These are phyloP conservation scores for Hymenochaete sp. DNA, from an alignment of 1,284 basidiomycete genomes.

Conservation along the genomic window DNA sequence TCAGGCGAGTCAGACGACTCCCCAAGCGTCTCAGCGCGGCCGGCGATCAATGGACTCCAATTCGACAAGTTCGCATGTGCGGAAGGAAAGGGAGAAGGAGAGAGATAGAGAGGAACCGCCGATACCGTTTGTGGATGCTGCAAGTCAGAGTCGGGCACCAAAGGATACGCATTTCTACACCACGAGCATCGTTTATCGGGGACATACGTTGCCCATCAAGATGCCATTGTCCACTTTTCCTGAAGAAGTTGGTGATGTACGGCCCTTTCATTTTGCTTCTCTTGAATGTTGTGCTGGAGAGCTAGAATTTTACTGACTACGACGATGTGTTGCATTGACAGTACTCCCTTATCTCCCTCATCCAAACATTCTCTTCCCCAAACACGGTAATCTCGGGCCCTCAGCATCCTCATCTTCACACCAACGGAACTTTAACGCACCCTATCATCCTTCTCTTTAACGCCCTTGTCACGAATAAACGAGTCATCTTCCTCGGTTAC, in stretches of 20 bases:
- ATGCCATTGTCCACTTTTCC: conserved; percentile 80
- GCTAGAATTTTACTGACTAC: not conserved
- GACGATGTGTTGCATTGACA: conserved; percentile 26
- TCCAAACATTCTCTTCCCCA: conserved; percentile 78
- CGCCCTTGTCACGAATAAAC: conserved; percentile 86
- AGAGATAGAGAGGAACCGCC: conserved; percentile 19
- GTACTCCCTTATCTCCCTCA: conserved; percentile 89
- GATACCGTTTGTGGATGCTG: conserved; percentile 33
- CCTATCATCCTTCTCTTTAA: conserved; percentile 94
- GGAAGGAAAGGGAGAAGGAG: conserved; percentile 18
- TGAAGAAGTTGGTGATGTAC: conserved; percentile 92
- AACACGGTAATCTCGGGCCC: conserved; percentile 63
- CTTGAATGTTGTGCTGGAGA: not conserved
- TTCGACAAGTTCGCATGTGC: conserved; percentile 50
- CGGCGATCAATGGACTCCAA: conserved; percentile 65
- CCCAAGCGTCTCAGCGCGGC: conserved; percentile 33
- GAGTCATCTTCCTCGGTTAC: conserved; percentile 90
- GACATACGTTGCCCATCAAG: conserved; percentile 75
- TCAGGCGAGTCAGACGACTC: conserved; percentile 28
- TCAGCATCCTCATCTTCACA: conserved; percentile 86
- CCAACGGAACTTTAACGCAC: conserved; percentile 83
- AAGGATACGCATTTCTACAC: conserved; percentile 94
- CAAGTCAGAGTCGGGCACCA: conserved; percentile 35
- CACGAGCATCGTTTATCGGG: conserved; percentile 73
- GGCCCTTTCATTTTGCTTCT: conserved; percentile 24